These are phyloP conservation scores for Picea abies DNA, from an alignment of 83 land plant genomes.

Conservation along the genomic window DNA sequence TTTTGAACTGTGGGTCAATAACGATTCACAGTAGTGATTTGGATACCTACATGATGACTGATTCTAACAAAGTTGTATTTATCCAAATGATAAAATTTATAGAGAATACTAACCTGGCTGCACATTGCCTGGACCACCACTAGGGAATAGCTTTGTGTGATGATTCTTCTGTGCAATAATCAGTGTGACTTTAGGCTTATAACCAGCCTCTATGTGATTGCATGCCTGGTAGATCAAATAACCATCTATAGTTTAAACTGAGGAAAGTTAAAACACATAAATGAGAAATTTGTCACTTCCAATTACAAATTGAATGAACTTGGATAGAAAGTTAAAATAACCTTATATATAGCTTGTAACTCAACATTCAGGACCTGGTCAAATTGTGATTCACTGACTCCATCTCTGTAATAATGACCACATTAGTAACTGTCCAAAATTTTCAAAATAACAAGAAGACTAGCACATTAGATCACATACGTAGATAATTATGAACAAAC, in stretches of 20 bases:
- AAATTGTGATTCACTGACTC: slow-evolving; percentile 77
- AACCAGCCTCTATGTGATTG: background rate
- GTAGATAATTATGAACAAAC: too few relatives aligned
- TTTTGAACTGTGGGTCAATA: background rate
- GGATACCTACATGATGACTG: too few relatives aligned
- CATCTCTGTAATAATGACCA: slow-evolving; percentile 28
- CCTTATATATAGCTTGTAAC: slow-evolving; percentile 62
- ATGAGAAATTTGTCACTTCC: too few relatives aligned
- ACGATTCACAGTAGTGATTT: too few relatives aligned
- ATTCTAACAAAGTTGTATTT: background rate
- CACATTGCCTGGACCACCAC: slow-evolving; percentile 31
- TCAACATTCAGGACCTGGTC: slow-evolving; percentile 69
- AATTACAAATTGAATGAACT: too few relatives aligned
- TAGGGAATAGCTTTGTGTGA: slow-evolving; percentile 69
- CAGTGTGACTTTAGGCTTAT: slow-evolving; percentile 56
- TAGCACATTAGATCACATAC: too few relatives aligned
- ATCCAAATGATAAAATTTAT: background rate
- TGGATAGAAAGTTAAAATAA: background rate
- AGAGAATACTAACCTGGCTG: slow-evolving; percentile 50
- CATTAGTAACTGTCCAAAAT: background rate
- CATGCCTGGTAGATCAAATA: slow-evolving; percentile 30
- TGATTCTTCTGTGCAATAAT: slow-evolving; percentile 79
- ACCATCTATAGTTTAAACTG: too few relatives aligned
- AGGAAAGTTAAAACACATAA: too few relatives aligned
- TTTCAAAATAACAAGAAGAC: too few relatives aligned